These are phyloP conservation scores for Xylariomycetidae sp. DNA, from an alignment of 2,329 filamentous ascomycete genomes.

Conservation along the genomic window DNA sequence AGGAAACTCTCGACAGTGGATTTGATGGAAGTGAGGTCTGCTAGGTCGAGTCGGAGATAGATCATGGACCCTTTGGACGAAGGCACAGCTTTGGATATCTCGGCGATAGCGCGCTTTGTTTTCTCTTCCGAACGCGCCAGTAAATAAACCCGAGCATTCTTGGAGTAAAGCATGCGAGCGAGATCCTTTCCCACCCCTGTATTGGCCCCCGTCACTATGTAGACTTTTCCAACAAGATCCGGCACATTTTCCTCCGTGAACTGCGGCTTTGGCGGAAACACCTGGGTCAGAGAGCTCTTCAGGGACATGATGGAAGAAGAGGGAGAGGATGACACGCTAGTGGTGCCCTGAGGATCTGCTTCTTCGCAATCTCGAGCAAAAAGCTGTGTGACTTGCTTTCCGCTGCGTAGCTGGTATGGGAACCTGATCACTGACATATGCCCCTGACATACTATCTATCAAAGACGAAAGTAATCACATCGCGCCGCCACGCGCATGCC, in stretches of 20 bases:
- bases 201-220: conserved; percentile 13
- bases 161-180: conserved; percentile 32
- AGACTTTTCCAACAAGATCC: conserved; percentile 8
- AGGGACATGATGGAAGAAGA: no score
- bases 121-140: conserved; percentile 35
- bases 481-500: no score
- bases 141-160: conserved; percentile 39
- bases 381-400: no score
- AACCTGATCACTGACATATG: no score
- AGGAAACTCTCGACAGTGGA: conserved; percentile 30
- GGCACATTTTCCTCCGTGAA: conserved; percentile 12
- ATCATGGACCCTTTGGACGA: conserved; percentile 25
- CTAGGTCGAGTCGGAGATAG: conserved; percentile 32
- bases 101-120: conserved; percentile 30
- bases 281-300: conserved; percentile 4
- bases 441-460: no score
- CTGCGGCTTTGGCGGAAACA: conserved; percentile 7
- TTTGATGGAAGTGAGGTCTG: conserved; percentile 32
- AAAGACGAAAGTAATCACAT: no score
- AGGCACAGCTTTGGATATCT: conserved; percentile 25
- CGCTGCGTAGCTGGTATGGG: no score
- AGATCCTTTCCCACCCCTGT: conserved; percentile 36
- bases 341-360: no score
- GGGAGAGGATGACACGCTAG: no score
- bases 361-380: no score